These are phyloP conservation scores for Pythium rhizo-oryzae DNA, from an alignment of 352 stramenopile species.

Conservation along the genomic window DNA sequence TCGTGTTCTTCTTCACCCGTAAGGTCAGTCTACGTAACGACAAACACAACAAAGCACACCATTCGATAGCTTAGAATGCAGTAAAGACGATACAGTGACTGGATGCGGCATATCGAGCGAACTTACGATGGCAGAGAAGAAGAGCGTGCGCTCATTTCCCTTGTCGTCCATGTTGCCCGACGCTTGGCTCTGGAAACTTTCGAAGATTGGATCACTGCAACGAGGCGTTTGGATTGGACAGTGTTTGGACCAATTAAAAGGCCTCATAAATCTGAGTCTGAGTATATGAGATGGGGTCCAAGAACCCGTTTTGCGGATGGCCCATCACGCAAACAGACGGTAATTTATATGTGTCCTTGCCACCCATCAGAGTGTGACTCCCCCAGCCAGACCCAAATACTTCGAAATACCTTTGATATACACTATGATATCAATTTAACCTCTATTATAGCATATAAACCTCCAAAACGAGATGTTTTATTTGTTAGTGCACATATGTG, in stretches of 20 bases:
- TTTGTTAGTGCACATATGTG: not conserved
- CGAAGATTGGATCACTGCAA: slow-evolving; percentile 8
- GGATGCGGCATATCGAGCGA: not conserved
- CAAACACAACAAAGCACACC: slow-evolving; percentile 3
- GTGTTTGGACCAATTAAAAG: slow-evolving; percentile 10
- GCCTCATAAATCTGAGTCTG: slow-evolving; percentile 7
- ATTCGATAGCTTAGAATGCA: slow-evolving; percentile 13
- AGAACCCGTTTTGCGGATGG: not conserved
- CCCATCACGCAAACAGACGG: slow-evolving; percentile 20
- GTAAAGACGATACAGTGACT: not conserved
- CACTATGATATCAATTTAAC: too few species aligned
- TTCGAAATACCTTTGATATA: slow-evolving; percentile 23
- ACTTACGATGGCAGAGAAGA: slow-evolving; percentile 43
- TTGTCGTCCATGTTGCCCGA: slow-evolving; percentile 17
- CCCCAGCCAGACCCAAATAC: not conserved
- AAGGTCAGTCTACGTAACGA: slow-evolving; percentile 41
- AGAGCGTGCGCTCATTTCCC: slow-evolving; percentile 36
- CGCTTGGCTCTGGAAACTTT: not conserved
- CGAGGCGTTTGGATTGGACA: not conserved
- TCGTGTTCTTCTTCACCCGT: slow-evolving; percentile 70
- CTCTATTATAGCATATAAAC: too few species aligned
- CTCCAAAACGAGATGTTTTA: too few species aligned
- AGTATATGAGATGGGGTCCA: slow-evolving; percentile 19
- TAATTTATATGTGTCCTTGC: slow-evolving; percentile 12
- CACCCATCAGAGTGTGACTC: not conserved